Evolutionary conservation across 192 early-diverging fungal genomes (phyloP).

Genomic region (Entomortierella lignicola): DNA sequence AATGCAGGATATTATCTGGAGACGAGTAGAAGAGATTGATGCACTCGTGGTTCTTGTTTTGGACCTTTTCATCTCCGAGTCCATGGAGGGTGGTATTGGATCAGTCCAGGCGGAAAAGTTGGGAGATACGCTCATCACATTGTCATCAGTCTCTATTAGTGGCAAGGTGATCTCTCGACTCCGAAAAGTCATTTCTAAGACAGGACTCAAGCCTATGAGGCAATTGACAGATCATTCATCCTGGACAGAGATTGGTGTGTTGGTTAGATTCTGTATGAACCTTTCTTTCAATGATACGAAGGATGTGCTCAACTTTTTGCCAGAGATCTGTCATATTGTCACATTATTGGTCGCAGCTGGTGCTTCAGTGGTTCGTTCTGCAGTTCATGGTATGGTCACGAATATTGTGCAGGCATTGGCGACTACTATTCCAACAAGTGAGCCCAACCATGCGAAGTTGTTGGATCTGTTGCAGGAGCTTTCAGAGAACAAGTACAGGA

Average conservation of each 20-base stretch:
- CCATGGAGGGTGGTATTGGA: conserved; percentile 82
- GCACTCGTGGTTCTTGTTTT: conserved; percentile 84
- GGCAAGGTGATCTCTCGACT: conserved; percentile 86
- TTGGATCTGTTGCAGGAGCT: conserved; percentile 77
- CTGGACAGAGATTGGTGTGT: conserved; percentile 93
- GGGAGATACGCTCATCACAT: conserved; percentile 86
- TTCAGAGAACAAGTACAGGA: conserved; percentile 82
- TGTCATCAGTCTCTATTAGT: conserved; percentile 82
- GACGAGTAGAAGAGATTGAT: conserved; percentile 79
- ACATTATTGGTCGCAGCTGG: conserved; percentile 89
- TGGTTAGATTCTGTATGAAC: conserved; percentile 90
- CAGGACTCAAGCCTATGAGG: conserved; percentile 76
- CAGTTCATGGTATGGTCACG: conserved; percentile 95
- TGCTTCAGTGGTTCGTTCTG: conserved; percentile 82
- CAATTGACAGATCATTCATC: conserved; percentile 83
- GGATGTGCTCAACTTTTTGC: conserved; percentile 79
- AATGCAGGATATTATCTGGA: conserved; percentile 91
- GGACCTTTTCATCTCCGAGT: conserved; percentile 82
- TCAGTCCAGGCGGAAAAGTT: conserved; percentile 85
- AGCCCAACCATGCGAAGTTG: conserved; percentile 66
- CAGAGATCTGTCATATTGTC: conserved; percentile 89
- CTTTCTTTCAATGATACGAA: conserved; percentile 87
- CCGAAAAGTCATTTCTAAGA: conserved; percentile 84
- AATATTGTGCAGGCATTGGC: conserved; percentile 90
- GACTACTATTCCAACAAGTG: conserved; percentile 69